Evolutionary conservation across 148 eudicot species (phyloP), one percentile per base, ranked within the genome.

Genomic region (Diospyros lotus): DNA sequence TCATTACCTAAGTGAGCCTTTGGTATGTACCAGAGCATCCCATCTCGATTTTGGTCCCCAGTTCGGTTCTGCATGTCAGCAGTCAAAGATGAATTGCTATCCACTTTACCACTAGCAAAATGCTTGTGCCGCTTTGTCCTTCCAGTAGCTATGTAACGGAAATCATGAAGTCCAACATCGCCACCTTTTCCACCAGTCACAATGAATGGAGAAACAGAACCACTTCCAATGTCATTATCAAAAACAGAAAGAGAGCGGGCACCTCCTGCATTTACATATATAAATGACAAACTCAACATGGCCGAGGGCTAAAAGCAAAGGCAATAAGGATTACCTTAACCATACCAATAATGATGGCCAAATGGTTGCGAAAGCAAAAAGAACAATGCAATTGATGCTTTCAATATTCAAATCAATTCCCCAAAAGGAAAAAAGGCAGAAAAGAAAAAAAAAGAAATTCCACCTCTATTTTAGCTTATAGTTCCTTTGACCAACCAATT

Each of bases 1-100:
- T 41, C 43, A 15, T 60, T 83, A 95, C 99, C 99, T 89, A 89
- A 81, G 80, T 96, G 99, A 77, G 99, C 99, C 85, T 93, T 96
- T 55, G 99, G 99, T 84, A 96, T 93, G 78, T 96, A 96, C 99
- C 99, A 96, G 43, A 96, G 86, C 99, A 96, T 96, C 68, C 99
- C 98, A 79, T 93, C 89, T 65, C 89, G 85, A 81, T 94, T 94
- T 69, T 90, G 93, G 82, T 92, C 97, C 71, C 97, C 97, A 52
- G 80, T 71, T 85, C 85, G 78, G 86, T 80, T 86, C 56, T 69
- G 89, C 72, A 80, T 71, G 73, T 83, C 93, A 48, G 84, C 79
- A 38, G 84, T 78, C 45, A 84, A 74, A 66, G 90, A 86, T 64
- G 89, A 54, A 73, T 81, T 89, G 46, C 76, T 78, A 56, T 82